These are phyloP conservation scores for Cyberlindnera nakhonratchasimensis DNA, from an alignment of 805 yeast species.

Conservation along the genomic window DNA sequence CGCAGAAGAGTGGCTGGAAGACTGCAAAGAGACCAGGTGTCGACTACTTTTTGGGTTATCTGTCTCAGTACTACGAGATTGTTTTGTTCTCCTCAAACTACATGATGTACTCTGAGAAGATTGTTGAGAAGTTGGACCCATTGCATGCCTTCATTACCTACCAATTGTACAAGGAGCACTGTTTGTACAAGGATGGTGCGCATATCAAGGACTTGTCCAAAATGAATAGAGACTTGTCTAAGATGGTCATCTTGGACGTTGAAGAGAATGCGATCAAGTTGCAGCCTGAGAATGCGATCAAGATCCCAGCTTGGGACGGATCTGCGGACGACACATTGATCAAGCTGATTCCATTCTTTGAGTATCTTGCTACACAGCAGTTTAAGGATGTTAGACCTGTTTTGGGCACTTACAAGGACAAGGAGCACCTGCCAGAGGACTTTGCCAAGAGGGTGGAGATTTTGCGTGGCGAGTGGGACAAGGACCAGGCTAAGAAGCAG, in stretches of 20 bases:
- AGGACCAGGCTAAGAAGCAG: slow-evolving; percentile 45
- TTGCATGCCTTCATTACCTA: slow-evolving; percentile 84
- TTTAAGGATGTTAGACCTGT: slow-evolving; percentile 89
- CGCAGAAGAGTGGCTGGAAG: slow-evolving; percentile 91
- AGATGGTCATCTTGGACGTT: slow-evolving; percentile 77
- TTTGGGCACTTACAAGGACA: slow-evolving; percentile 66
- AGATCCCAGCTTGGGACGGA: slow-evolving; percentile 85
- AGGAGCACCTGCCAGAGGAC: slow-evolving; percentile 68
- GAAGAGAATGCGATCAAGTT: slow-evolving; percentile 65
- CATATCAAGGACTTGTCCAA: slow-evolving; percentile 85
- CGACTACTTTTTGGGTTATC: slow-evolving; percentile 91
- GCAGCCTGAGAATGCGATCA: slow-evolving; percentile 94
- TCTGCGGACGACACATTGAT: slow-evolving; percentile 74
- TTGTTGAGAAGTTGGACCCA: slow-evolving; percentile 89
- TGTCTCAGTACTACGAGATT: slow-evolving; percentile 93
- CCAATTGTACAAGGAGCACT: slow-evolving; percentile 86
- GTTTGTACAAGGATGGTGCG: slow-evolving; percentile 80
- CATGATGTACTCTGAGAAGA: slow-evolving; percentile 79
- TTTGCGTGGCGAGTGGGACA: slow-evolving; percentile 68
- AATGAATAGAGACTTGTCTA: slow-evolving; percentile 85
- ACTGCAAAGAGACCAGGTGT: slow-evolving; percentile 98
- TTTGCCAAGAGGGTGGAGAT: slow-evolving; percentile 72
- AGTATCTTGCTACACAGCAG: slow-evolving; percentile 85
- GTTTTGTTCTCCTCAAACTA: slow-evolving; percentile 85
- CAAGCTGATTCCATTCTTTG: slow-evolving; percentile 85